Evolutionary conservation across 1,284 basidiomycete species (phyloP).

Genomic region (Puccinia polysora): DNA sequence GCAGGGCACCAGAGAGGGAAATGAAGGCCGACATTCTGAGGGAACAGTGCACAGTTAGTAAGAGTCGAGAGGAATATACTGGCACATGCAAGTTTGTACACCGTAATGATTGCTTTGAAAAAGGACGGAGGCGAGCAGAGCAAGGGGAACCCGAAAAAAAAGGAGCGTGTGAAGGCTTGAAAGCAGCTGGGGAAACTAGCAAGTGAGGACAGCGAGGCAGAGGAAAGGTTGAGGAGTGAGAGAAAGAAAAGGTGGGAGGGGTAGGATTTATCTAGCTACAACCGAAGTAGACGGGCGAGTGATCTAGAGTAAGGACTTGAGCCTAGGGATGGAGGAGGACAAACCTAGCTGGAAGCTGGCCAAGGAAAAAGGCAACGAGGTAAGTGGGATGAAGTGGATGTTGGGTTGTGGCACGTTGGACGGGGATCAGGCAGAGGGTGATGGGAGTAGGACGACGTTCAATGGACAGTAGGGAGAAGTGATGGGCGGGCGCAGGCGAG

Average conservation of each 20-base stretch:
- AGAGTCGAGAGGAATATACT: neutral
- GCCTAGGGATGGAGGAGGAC: neutral
- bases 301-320: neutral
- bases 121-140: conserved; percentile 8
- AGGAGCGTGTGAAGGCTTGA: neutral
- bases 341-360: neutral
- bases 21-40: conserved; percentile 8
- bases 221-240: neutral
- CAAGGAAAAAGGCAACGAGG: neutral
- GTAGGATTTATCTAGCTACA: neutral
- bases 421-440: no score
- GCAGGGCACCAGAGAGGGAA: conserved; percentile 9
- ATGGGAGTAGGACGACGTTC: no score
- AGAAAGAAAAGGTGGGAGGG: neutral
- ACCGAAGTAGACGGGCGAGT: neutral
- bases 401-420: no score
- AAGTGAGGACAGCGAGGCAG: neutral
- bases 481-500: no score
- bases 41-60: neutral
- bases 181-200: neutral
- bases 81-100: neutral
- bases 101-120: no score
- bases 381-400: neutral
- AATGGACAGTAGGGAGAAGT: neutral
- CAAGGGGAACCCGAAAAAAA: neutral